Conservation (phyloP, 805 yeast genomes). For the Cyberlindnera suaveolens region DNA sequence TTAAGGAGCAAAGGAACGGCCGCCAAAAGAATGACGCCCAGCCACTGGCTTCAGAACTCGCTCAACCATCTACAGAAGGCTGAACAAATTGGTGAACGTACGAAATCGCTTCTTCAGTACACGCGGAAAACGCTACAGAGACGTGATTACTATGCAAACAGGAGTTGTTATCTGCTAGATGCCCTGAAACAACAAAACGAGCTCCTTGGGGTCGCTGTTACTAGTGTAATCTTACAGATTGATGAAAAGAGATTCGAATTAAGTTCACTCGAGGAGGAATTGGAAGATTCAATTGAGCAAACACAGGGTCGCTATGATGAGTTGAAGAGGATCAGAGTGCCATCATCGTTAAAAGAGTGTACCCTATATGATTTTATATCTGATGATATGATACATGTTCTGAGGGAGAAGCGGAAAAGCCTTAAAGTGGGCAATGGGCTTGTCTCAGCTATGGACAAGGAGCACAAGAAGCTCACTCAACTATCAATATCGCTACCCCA, state of each 20-base stretch:
- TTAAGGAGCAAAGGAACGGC: not conserved
- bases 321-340: conserved; percentile 14
- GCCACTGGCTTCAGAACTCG: conserved; percentile 39
- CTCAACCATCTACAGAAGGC: conserved; percentile 42
- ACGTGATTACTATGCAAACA: conserved; percentile 37
- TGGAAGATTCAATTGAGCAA: conserved; percentile 27
- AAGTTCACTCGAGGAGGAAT: conserved; percentile 11
- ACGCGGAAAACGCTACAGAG: conserved; percentile 31
- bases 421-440: not conserved
- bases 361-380: conserved; percentile 45
- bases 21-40: not conserved
- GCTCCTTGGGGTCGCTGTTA: conserved; percentile 13
- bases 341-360: not conserved
- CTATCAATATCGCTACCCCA: not conserved
- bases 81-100: conserved; percentile 44
- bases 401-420: not conserved
- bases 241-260: not conserved
- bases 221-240: not conserved
- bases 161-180: conserved; percentile 36
- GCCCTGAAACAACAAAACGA: conserved; percentile 43
- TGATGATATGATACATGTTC: conserved; percentile 21
- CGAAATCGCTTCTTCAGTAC: conserved; percentile 34
- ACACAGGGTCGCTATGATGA: conserved; percentile 33
- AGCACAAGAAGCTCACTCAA: not conserved
- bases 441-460: not conserved